phyloP scores from a whole-genome alignment of 352 stramenopile genomes.

The Globisporangium takayamanum region DNA sequence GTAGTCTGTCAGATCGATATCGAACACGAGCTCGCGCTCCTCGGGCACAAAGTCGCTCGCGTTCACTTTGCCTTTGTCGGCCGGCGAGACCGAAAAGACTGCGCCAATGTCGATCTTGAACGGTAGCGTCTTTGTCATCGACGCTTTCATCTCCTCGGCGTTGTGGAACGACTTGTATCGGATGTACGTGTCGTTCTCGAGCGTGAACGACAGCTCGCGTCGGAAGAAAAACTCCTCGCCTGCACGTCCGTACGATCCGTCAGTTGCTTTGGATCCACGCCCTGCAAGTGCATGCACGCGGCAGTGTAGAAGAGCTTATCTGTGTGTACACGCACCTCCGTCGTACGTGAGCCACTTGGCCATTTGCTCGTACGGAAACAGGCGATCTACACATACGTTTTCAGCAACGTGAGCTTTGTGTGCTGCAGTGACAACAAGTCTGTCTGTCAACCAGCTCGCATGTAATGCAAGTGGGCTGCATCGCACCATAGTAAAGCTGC shows the following conservation, averaged over 20 bases:
- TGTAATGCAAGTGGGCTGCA: too few species aligned
- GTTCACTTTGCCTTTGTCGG: conserved; percentile 85
- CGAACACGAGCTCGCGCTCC: conserved; percentile 98
- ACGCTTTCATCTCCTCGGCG: conserved; percentile 74
- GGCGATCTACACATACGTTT: conserved; percentile 38
- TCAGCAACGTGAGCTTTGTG: neutral
- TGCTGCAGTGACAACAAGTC: too few species aligned
- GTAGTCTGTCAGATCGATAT: conserved; percentile 99
- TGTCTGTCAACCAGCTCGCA: too few species aligned
- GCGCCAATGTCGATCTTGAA: conserved; percentile 99
- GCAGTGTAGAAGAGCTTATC: neutral
- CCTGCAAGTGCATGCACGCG: too few species aligned
- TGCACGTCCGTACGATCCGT: conserved; percentile 8
- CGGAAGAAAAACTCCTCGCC: conserved; percentile 79
- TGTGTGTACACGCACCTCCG: conserved; percentile 29
- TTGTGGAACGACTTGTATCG: conserved; percentile 95
- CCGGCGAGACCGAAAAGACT: conserved; percentile 88
- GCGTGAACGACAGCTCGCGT: conserved; percentile 97
- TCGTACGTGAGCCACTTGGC: conserved; percentile 80
- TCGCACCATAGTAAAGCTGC: conserved; percentile 81
- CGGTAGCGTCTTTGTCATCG: conserved; percentile 91
- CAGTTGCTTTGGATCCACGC: too few species aligned
- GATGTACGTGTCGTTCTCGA: conserved; percentile 99
- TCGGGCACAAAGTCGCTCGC: conserved; percentile 86
- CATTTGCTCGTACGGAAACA: conserved; percentile 87